Evolutionary conservation across 345 rosid species (phyloP), one percentile per base, ranked within the genome.

Genomic region (Dimocarpus longan): DNA sequence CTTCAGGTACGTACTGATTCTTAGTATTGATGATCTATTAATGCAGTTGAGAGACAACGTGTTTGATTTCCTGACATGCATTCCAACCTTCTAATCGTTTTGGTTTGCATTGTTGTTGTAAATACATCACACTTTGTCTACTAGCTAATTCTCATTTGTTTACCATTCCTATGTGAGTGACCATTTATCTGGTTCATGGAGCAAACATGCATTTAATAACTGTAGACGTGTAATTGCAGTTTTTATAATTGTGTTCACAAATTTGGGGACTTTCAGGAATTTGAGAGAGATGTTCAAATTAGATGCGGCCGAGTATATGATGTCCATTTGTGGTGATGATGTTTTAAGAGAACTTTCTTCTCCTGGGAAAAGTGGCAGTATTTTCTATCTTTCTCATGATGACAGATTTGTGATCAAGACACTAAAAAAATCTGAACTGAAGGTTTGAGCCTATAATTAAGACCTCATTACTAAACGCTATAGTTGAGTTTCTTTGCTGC

Each of bases 261-360:
- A 2, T 68, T 16, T 62, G 64, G 66, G 13, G 13, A 71, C 60
- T 73, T 77, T 79, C 87, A 95, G 99, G 95, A 93, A 93, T 85
- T 81, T 95, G 81, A 90, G 99, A 86, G 95, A 95, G 87, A 87
- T 95, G 98, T 95, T 95, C 89, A 91, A 90, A 88, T 85, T 95
- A 84, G 97, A 95, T 90, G 94, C 98, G 70, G 99, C 99, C 5
- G 99, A 95, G 83, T 95, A 90, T 87, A 93, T 95, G 99, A 95
- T 95, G 99, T 95, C 99, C 84, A 93, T 95, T 37, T 95, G 99
- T 83, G 98, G 98, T 62, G 95, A 91, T 82, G 94, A 95, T 84
- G 98, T 97, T 81, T 88, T 95, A 18, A 90, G 88, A 76, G 97
- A 91, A 84, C 77, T 90, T 86, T 85, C 90, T 79, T 93, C 99